Evolutionary conservation across 2,329 filamentous ascomycete species (phyloP), one percentile per base, ranked within the genome.

Genomic region (Parastagonospora nodorum): DNA sequence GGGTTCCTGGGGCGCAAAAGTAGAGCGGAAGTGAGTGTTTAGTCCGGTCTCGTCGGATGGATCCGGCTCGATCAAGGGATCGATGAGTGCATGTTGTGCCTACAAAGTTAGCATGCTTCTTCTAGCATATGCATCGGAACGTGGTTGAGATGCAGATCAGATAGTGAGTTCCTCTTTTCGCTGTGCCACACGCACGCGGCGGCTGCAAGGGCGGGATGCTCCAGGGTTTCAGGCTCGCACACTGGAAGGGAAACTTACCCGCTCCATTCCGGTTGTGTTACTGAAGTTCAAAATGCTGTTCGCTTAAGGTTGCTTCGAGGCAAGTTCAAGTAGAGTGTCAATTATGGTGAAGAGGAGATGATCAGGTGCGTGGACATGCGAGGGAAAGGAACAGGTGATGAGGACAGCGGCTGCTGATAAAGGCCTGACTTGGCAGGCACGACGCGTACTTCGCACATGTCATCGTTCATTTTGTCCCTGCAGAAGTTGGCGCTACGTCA

Each of bases 31-130:
- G 55, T 84, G 83, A 3, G 79, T 77, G 51, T 83, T 83, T n/a
- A 82, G 82, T 39, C 87, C 86, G 41, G 84, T 88, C 67, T 88
- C 84, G 55, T 87, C 82, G 53, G 79, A 84, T 11, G 88, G 88
- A 55, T 89, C 85, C 8, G 85, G 86, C 16, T 81, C 86, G 61
- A 79, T 85, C 55, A 91, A 77, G 57, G 88, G 88, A 61, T 88
- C 86, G 58, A 90, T 82, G 38, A 91, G 77, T 66, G 88, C 86
- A 64, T 84, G 81, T 45, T 80, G 77, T 37, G 87, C 85, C 87
- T 90, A 55, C 9, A 44, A 51, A 36, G 49, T 64, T 29, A 61
- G 53, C 37, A 30, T 12, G 14, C 8, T 9, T 27, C 8, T 24
- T 4, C 19, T n/a, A 2, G 27, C 2, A 27, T 28, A 24, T 39